Evolutionary conservation across 2,329 filamentous ascomycete genomes (phyloP).

Genomic region (Orbilia blumenaviensis): DNA sequence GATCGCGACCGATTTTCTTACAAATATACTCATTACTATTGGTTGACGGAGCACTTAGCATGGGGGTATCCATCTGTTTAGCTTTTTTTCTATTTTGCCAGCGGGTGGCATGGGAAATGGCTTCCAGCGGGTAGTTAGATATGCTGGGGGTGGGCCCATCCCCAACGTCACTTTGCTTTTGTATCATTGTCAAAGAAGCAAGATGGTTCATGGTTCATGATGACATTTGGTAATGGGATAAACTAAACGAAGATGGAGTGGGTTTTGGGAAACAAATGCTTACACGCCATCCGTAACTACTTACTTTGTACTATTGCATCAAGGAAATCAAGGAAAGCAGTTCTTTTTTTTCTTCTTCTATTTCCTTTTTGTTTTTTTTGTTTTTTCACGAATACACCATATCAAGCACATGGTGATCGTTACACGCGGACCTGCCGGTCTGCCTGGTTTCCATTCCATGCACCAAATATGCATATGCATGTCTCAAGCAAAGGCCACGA

Average conservation of each 20-base stretch:
- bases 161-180: slow-evolving; percentile 23
- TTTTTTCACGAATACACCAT: background rate
- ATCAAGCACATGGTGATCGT: background rate
- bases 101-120: background rate
- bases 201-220: slow-evolving; percentile 1
- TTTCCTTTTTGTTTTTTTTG: background rate
- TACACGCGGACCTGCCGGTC: background rate
- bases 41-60: slow-evolving; percentile 23
- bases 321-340: background rate
- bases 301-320: background rate
- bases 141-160: background rate
- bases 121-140: background rate
- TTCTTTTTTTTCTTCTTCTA: background rate
- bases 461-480: slow-evolving; percentile 27
- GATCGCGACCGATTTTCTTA: slow-evolving; percentile 16
- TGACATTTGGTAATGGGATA: slow-evolving; percentile 8
- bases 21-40: slow-evolving; percentile 37
- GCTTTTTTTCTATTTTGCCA: slow-evolving; percentile 5
- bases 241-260: background rate
- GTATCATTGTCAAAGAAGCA: slow-evolving; percentile 8
- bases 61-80: slow-evolving; percentile 7
- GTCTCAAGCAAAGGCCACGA: slow-evolving; percentile 15
- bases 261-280: background rate
- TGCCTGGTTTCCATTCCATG: background rate
- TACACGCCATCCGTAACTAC: background rate